These are phyloP conservation scores for Sedum album DNA, from an alignment of 164 flowering plant species.

Conservation along the genomic window DNA sequence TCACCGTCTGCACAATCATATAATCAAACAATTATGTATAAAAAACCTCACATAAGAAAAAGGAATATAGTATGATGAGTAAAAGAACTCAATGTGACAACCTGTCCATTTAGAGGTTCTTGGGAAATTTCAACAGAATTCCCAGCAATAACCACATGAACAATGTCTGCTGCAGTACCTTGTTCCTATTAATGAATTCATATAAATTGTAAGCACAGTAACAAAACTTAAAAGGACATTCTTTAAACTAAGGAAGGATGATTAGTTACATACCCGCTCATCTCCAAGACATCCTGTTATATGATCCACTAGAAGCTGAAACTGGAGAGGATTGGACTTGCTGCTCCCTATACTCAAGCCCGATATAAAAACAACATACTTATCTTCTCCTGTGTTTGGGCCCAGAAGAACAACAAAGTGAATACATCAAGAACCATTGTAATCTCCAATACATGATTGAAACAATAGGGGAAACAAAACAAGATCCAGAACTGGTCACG, in stretches of 20 bases:
- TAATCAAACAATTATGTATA: neutral
- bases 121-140: slow-evolving; percentile 65
- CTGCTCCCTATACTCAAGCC: slow-evolving; percentile 71
- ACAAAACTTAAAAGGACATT: neutral
- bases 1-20: slow-evolving; percentile 44
- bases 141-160: slow-evolving; percentile 85
- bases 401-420: slow-evolving; percentile 4
- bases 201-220: slow-evolving; percentile 7
- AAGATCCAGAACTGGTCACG: neutral
- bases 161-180: slow-evolving; percentile 70
- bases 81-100: slow-evolving; percentile 11
- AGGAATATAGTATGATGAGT: neutral
- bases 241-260: neutral
- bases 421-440: neutral
- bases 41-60: neutral
- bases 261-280: slow-evolving; percentile 44
- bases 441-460: neutral
- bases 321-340: slow-evolving; percentile 65
- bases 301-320: slow-evolving; percentile 93
- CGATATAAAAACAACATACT: slow-evolving; percentile 78
- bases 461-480: neutral
- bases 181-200: slow-evolving; percentile 46
- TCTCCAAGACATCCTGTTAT: slow-evolving; percentile 95
- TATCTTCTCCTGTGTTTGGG: slow-evolving; percentile 73
- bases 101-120: slow-evolving; percentile 80